Conservation (phyloP, 1,284 basidiomycete genomes). For the Anthracocystis panici-leucophaei region DNA sequence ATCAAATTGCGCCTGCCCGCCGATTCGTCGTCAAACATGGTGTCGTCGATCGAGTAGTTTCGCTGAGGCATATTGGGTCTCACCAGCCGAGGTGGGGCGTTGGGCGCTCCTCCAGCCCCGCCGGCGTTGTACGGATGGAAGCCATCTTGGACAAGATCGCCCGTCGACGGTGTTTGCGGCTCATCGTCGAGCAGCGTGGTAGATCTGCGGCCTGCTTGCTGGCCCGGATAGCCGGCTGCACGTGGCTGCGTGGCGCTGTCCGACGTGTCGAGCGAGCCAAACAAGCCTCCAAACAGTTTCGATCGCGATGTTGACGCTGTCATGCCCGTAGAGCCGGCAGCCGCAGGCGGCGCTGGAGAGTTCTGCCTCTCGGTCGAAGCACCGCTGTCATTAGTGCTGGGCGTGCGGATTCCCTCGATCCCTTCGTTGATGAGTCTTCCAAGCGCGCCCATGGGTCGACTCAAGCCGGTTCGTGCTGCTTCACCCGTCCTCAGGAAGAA, state of each 20-base stretch:
- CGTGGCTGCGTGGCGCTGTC: slow-evolving; percentile 19
- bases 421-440: slow-evolving; percentile 65
- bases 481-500: slow-evolving; percentile 68
- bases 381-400: slow-evolving; percentile 48
- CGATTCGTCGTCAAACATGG: slow-evolving; percentile 48
- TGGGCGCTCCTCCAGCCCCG: slow-evolving; percentile 29
- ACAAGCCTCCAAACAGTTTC: slow-evolving; percentile 46
- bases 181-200: slow-evolving; percentile 35
- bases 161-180: slow-evolving; percentile 49
- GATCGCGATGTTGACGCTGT: slow-evolving; percentile 44
- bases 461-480: slow-evolving; percentile 62
- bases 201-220: slow-evolving; percentile 21
- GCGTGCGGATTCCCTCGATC: slow-evolving; percentile 61
- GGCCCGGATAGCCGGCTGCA: slow-evolving; percentile 19
- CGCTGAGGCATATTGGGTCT: slow-evolving; percentile 42
- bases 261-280: slow-evolving; percentile 38
- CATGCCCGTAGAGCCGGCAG: slow-evolving; percentile 10
- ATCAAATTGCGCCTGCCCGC: slow-evolving; percentile 44
- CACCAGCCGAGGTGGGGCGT: slow-evolving; percentile 42
- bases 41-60: slow-evolving; percentile 52
- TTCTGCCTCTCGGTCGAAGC: slow-evolving; percentile 44
- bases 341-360: slow-evolving; percentile 27
- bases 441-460: slow-evolving; percentile 63
- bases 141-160: slow-evolving; percentile 39
- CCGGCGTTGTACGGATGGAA: slow-evolving; percentile 32